These are phyloP conservation scores for Pseudohalonectria lignicola DNA, from an alignment of 2,329 filamentous ascomycete genomes.

Conservation along the genomic window DNA sequence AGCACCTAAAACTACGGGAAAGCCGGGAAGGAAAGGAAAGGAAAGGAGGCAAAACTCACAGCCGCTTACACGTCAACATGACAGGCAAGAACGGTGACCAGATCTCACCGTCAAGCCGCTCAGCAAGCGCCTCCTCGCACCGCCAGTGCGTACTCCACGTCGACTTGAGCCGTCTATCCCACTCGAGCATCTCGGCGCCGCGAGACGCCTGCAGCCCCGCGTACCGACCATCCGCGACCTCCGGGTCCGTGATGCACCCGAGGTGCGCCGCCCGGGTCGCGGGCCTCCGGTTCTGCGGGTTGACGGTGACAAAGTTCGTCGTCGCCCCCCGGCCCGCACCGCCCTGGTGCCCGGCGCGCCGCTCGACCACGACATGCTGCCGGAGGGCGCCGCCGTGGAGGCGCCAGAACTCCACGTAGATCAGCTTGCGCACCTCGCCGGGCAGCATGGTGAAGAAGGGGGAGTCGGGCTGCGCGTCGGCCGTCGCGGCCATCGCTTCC, in stretches of 20 bases:
- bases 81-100: slow-evolving; percentile 8
- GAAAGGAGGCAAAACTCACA: slow-evolving; percentile 8
- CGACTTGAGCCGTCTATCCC: slow-evolving; percentile 8
- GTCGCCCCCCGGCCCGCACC: too few species aligned
- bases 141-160: slow-evolving; percentile 12
- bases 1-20: too few species aligned
- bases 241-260: not conserved
- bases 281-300: slow-evolving; percentile 10
- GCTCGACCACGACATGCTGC: too few species aligned
- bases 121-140: slow-evolving; percentile 2
- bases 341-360: too few species aligned
- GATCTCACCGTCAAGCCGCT: slow-evolving; percentile 1
- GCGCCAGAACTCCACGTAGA: slow-evolving; percentile 17
- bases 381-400: too few species aligned
- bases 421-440: slow-evolving; percentile 17
- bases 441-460: slow-evolving; percentile 16
- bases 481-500: slow-evolving; percentile 21
- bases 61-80: slow-evolving; percentile 14
- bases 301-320: too few species aligned
- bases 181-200: slow-evolving; percentile 2
- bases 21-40: not conserved
- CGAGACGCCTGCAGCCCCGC: too few species aligned
- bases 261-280: slow-evolving; percentile 3
- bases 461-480: slow-evolving; percentile 31
- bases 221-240: too few species aligned